phyloP scores from a whole-genome alignment of 139 green algal genomes.

The Micromonas commoda region DNA sequence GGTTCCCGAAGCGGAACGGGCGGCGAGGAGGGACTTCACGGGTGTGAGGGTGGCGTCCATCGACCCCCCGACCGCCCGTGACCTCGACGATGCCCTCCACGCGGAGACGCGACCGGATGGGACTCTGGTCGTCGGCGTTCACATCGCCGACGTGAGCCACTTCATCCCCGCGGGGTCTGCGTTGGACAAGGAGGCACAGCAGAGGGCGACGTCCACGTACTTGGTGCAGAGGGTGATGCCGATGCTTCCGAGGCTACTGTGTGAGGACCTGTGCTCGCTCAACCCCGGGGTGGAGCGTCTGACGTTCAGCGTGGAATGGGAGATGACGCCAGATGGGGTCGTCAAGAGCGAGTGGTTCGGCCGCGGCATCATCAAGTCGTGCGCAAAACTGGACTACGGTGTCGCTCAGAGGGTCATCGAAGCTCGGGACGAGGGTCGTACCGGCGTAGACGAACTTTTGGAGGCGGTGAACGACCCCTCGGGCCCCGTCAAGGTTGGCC shows the following conservation, averaged over 20 bases:
- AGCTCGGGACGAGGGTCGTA: not conserved
- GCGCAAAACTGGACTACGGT: conserved; percentile 82
- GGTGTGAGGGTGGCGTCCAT: conserved; percentile 41
- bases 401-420: conserved; percentile 82
- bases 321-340: conserved; percentile 33
- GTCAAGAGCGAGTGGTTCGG: conserved; percentile 53
- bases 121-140: conserved; percentile 39
- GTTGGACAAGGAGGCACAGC: conserved; percentile 64
- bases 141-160: conserved; percentile 54
- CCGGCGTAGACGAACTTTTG: not conserved
- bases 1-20: conserved; percentile 56
- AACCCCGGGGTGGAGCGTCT: conserved; percentile 47
- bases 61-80: conserved; percentile 47
- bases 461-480: not conserved
- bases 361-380: conserved; percentile 51
- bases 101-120: conserved; percentile 31
- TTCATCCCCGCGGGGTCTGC: conserved; percentile 51
- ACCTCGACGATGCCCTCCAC: conserved; percentile 50
- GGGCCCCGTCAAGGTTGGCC: not conserved
- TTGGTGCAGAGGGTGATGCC: conserved; percentile 46
- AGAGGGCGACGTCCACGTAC: conserved; percentile 44
- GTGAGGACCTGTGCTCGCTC: conserved; percentile 48
- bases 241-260: conserved; percentile 51
- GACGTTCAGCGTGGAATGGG: conserved; percentile 46
- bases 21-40: conserved; percentile 64